Conservation (phyloP, 805 yeast species). For the Starmerella floricola region DNA sequence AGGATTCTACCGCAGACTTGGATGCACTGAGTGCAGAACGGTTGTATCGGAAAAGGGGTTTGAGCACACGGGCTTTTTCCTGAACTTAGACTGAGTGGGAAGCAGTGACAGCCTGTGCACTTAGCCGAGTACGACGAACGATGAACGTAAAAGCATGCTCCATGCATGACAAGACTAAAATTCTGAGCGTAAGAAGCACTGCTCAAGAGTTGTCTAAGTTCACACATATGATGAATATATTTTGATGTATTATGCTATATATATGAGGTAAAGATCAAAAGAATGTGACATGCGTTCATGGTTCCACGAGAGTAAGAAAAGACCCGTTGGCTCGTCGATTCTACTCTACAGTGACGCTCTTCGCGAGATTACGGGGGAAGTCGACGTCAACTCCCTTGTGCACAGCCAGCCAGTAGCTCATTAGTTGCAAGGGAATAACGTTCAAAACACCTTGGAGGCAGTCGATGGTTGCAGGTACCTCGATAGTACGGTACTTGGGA, state of each 20-base stretch:
- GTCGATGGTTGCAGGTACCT: constrained; percentile 91
- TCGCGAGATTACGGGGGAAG: constrained; percentile 97
- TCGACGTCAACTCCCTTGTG: constrained; percentile 93
- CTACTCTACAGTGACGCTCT: constrained; percentile 93
- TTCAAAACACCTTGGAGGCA: constrained; percentile 94
- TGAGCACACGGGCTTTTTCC: constrained; percentile 4
- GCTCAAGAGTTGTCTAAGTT: too few species aligned
- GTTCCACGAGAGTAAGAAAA: neutral
- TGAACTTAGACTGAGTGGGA: constrained; percentile 1
- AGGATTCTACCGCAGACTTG: constrained; percentile 7
- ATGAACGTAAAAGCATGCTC: too few species aligned
- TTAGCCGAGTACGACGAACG: too few species aligned
- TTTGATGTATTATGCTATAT: neutral
- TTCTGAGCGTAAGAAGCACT: too few species aligned
- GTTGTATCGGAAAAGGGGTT: neutral
- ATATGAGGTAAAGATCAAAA: neutral
- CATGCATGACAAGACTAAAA: too few species aligned
- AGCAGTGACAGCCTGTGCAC: too few species aligned
- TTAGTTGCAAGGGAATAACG: constrained; percentile 87
- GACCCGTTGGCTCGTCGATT: too few species aligned
- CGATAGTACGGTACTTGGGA: constrained; percentile 42
- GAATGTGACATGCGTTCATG: neutral
- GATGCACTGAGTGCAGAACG: neutral
- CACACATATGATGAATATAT: neutral
- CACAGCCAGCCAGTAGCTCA: constrained; percentile 94